Evolutionary conservation across 2,329 filamentous ascomycete genomes (phyloP).

Genomic region (Colletotrichum tabaci): DNA sequence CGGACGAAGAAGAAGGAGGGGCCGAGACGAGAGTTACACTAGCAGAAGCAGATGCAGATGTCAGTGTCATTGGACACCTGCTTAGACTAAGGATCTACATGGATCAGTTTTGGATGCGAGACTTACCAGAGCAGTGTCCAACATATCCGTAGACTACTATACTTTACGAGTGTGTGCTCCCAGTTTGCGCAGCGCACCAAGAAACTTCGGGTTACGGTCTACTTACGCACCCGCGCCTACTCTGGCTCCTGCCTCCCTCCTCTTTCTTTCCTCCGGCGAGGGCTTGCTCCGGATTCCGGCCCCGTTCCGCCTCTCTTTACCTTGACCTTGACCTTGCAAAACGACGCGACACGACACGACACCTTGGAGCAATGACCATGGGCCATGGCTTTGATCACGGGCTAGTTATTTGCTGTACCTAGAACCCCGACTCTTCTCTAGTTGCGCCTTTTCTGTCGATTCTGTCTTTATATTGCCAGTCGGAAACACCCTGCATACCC

Average conservation of each 20-base stretch:
- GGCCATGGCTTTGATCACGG: not conserved
- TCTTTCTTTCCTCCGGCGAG: conserved; percentile 3
- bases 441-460: conserved; percentile 5
- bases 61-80: conserved; percentile 2
- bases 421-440: conserved; percentile 2
- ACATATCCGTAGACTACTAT: too few species aligned
- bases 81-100: not conserved
- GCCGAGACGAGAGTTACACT: conserved; percentile 7
- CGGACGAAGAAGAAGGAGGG: not conserved
- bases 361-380: not conserved
- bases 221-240: not conserved
- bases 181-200: not conserved
- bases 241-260: not conserved
- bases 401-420: conserved; percentile 1
- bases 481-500: conserved; percentile 1
- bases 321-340: conserved; percentile 19
- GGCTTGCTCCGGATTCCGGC: conserved; percentile 11
- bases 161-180: not conserved
- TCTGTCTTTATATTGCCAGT: not conserved
- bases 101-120: too few species aligned
- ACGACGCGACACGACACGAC: not conserved
- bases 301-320: conserved; percentile 7
- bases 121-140: too few species aligned
- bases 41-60: conserved; percentile 1
- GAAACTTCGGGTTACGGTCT: not conserved